Base-by-base conservation (phyloP, 148 eudicot genomes). In the Polygonum maritimum region DNA sequence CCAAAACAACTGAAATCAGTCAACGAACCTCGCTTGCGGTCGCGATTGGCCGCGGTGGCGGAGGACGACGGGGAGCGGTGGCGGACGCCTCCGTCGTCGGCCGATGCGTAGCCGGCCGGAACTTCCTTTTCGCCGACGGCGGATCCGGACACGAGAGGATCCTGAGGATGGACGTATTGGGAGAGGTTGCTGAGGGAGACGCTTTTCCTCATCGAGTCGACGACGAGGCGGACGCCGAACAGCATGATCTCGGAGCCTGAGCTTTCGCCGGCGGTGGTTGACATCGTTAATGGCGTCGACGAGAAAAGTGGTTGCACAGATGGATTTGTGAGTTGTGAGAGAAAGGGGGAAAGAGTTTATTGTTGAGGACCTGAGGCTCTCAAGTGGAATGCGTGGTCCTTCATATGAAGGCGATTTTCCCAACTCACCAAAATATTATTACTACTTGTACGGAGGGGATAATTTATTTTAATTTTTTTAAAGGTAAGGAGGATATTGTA, bases 21-120 rank as follows among this genome's bases (percentile, higher is more conserved):
- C 38, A 51, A 31, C 76, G 47, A 21, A 88, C 91, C 91, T 86
- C 88, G 81, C 77, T 88, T 88, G 41, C 91, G 89, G 80, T 86
- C 87, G 22, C 86, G 83, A 35, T 33, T 75, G 10, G 41, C 71
- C 0, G 74, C 83, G 65, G 13, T 54, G 65, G 60, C 63, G 18
- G 62, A 36, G 44, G 60, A 3, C 52, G 76, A 63, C 74, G 74
- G 48, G 12, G 86, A 63, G 21, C 40, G 79, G 67, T 80, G 80
- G 55, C 47, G 80, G 48, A 51, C 63, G 41, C n/a, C 38, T 16
- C 48, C 86, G 58, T 88, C 89, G 52, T 88, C 91, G 38, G 89
- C 89, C 51, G 91, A 86, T 33, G 86, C 88, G 70, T 86, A 88
- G 73, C 86, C 87, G 21, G 81, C 80, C 4, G 33, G 58, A n/a